Conservation (phyloP, 306 rosid genomes). For the Glycyrrhiza uralensis region DNA sequence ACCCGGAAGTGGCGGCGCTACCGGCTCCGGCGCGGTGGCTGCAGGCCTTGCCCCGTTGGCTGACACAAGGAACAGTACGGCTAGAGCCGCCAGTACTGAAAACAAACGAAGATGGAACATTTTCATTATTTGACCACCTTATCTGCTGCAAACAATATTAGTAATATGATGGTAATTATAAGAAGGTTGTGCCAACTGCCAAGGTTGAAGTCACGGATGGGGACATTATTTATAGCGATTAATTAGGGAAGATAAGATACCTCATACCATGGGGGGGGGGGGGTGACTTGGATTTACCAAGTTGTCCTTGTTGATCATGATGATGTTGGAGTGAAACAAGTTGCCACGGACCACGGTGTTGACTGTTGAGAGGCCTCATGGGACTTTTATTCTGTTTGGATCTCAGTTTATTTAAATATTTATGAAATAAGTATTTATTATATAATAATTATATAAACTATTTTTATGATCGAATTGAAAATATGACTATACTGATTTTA, state of each 20-base stretch:
- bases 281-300: neutral
- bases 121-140: neutral
- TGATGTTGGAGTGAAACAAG: neutral
- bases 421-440: no score
- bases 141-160: neutral
- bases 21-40: neutral
- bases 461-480: no score
- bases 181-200: no score
- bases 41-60: neutral
- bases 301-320: neutral
- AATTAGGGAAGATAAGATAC: neutral
- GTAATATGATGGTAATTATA: no score
- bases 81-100: slow-evolving; percentile 7
- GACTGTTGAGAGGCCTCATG: neutral
- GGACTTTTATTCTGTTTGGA: no score
- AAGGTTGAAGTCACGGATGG: neutral
- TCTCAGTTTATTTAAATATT: no score
- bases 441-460: no score
- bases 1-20: slow-evolving; percentile 1
- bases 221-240: neutral
- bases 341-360: no score
- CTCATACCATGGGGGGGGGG: no score
- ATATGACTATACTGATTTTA: no score
- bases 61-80: slow-evolving; percentile 12
- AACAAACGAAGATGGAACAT: neutral